These are phyloP conservation scores for Phytophthora fragariaefolia DNA, from an alignment of 352 stramenopile species.

Conservation along the genomic window DNA sequence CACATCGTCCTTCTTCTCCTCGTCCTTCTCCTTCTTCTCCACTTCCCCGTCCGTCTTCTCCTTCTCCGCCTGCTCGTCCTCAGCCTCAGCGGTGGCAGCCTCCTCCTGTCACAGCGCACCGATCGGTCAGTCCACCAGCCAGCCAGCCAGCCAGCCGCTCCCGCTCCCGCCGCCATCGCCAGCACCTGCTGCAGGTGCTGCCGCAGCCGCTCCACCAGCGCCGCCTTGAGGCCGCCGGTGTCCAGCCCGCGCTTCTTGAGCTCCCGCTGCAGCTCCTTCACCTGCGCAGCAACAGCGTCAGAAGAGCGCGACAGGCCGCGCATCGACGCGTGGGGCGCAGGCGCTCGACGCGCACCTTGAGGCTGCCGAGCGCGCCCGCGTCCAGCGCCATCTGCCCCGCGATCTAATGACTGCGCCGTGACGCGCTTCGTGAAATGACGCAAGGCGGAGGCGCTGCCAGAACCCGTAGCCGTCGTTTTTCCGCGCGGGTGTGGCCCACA, in stretches of 20 bases:
- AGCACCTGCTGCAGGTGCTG: constrained; percentile 40
- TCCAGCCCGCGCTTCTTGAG: constrained; percentile 52
- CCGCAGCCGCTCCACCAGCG: constrained; percentile 46
- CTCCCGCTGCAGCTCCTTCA: constrained; percentile 60
- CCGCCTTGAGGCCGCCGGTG: constrained; percentile 49
- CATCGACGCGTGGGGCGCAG: neutral
- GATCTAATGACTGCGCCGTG: constrained; percentile 8
- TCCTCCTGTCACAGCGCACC: neutral
- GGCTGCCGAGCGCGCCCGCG: constrained; percentile 13
- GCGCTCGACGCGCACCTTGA: constrained; percentile 29
- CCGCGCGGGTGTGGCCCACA: too few relatives aligned
- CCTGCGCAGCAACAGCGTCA: constrained; percentile 28
- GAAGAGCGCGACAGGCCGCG: neutral
- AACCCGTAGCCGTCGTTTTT: too few relatives aligned
- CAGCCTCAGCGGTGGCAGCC: neutral
- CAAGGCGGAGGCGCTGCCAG: too few relatives aligned
- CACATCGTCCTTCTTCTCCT: neutral
- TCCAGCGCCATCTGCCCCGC: constrained; percentile 27
- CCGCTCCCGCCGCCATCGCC: too few relatives aligned
- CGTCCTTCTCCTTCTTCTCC: neutral
- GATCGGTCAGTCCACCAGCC: too few relatives aligned
- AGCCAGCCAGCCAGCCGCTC: too few relatives aligned
- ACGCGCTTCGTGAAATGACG: too few relatives aligned
- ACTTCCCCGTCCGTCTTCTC: neutral
- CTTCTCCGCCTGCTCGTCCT: neutral